A percentile compares a stretch with the other conserved stretches of the same genome.
Conservation (phyloP, 2,329 filamentous ascomycete genomes). For the Arthrobotrys megalospora region DNA sequence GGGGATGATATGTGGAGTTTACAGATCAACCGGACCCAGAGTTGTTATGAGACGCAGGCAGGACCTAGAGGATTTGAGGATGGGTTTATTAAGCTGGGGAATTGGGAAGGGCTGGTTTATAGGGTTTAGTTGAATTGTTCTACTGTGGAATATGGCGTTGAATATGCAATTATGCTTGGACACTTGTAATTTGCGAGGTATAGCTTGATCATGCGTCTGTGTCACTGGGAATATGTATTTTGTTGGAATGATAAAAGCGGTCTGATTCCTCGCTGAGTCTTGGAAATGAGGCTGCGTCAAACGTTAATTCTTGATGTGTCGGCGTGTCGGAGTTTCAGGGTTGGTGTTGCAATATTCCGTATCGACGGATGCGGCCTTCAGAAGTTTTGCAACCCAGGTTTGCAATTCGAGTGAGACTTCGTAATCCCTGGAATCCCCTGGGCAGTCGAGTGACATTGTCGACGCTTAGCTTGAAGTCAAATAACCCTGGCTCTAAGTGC, state of each 20-base stretch:
- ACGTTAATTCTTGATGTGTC: not conserved
- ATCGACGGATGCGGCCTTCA: slow-evolving; percentile 11
- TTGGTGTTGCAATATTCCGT: slow-evolving; percentile 12
- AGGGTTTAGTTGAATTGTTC: not conserved
- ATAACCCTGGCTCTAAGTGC: not conserved
- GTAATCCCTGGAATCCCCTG: not conserved
- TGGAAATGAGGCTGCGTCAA: slow-evolving; percentile 5
- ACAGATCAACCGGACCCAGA: slow-evolving; percentile 39
- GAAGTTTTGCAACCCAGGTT: not conserved
- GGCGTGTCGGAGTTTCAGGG: not conserved
- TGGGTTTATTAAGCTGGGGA: slow-evolving; percentile 21
- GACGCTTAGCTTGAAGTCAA: not conserved
- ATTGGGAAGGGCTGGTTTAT: slow-evolving; percentile 13
- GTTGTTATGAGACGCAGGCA: slow-evolving; percentile 31
- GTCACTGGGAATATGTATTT: not conserved
- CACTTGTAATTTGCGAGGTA: too few relatives aligned
- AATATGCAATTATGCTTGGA: too few relatives aligned
- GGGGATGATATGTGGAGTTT: slow-evolving; percentile 53
- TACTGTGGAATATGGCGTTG: too few relatives aligned
- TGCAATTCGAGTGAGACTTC: slow-evolving; percentile 2
- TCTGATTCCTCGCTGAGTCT: too few relatives aligned
- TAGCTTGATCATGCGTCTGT: too few relatives aligned
- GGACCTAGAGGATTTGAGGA: slow-evolving; percentile 35
- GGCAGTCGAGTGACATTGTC: not conserved
- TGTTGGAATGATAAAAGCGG: too few relatives aligned